These are phyloP conservation scores for Paratinospora sagittata DNA, from an alignment of 164 flowering plant species.

Conservation along the genomic window DNA sequence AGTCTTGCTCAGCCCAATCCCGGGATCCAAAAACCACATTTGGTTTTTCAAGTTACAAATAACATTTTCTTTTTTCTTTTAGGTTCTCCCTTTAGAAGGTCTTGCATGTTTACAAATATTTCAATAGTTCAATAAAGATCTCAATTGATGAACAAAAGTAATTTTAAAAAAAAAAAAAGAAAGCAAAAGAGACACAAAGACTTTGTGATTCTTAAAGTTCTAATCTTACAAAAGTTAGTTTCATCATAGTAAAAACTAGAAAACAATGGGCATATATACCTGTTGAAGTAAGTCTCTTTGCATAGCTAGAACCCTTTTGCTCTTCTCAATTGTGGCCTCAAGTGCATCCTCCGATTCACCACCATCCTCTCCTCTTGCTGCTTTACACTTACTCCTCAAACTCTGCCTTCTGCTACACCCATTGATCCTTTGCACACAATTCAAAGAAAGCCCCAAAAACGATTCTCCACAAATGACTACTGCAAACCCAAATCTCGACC, in stretches of 20 bases:
- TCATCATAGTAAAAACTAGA: too few relatives aligned
- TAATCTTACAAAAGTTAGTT: background rate
- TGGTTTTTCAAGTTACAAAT: background rate
- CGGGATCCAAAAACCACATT: too few relatives aligned
- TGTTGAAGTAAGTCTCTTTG: conserved; percentile 69
- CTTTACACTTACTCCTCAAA: conserved; percentile 18
- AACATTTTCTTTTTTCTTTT: background rate
- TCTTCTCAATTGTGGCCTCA: conserved; percentile 74
- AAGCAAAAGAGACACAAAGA: background rate
- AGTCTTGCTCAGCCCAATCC: too few relatives aligned
- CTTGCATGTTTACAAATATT: background rate
- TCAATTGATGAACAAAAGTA: background rate
- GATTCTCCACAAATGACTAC: conserved; percentile 9
- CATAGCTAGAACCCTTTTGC: conserved; percentile 82
- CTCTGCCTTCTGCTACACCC: conserved; percentile 20
- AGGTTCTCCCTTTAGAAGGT: background rate
- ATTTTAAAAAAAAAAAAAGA: background rate
- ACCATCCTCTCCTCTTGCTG: conserved; percentile 27
- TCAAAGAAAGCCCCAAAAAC: conserved; percentile 14
- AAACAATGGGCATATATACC: conserved; percentile 27
- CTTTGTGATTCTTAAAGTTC: background rate
- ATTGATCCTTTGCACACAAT: conserved; percentile 15
- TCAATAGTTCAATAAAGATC: background rate
- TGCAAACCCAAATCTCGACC: conserved; percentile 14
- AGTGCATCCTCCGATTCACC: conserved; percentile 47